A percentile compares a stretch with the other conserved stretches of the same genome.
Evolutionary conservation across 331 rosid species (phyloP).

Genomic region (Quercus tomentella): DNA sequence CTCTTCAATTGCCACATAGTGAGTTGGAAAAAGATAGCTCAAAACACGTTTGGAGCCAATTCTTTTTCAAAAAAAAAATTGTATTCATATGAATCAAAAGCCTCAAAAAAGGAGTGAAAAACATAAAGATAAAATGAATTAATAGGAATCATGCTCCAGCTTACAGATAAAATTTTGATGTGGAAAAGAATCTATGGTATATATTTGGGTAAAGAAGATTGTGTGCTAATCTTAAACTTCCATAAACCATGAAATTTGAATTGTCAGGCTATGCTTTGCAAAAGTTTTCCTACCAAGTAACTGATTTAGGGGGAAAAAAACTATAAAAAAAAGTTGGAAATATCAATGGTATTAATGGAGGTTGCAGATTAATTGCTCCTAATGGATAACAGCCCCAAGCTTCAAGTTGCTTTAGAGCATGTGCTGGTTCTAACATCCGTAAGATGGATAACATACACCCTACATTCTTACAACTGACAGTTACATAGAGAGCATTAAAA

Average conservation of each 20-base stretch:
- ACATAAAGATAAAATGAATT: too few relatives aligned
- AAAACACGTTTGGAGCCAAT: too few relatives aligned
- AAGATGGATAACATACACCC: neutral
- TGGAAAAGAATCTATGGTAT: neutral
- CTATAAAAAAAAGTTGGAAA: too few relatives aligned
- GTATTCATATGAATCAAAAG: neutral
- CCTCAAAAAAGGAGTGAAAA: neutral
- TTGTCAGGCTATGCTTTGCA: neutral
- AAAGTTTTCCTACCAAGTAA: too few relatives aligned
- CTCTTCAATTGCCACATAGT: too few relatives aligned
- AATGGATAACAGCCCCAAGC: neutral
- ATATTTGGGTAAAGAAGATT: neutral
- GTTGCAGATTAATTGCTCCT: neutral
- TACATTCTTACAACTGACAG: neutral
- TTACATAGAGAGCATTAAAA: neutral
- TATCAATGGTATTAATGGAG: neutral
- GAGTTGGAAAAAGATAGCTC: accelerated
- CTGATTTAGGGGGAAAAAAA: too few relatives aligned
- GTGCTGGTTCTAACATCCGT: neutral
- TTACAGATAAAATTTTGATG: neutral
- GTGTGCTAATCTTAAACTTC: neutral
- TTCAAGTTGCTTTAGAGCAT: neutral
- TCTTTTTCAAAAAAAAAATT: too few relatives aligned
- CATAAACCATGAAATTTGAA: neutral
- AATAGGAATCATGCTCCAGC: neutral